Conservation (phyloP, 305 asterid species). For the Coffea humblotiana region DNA sequence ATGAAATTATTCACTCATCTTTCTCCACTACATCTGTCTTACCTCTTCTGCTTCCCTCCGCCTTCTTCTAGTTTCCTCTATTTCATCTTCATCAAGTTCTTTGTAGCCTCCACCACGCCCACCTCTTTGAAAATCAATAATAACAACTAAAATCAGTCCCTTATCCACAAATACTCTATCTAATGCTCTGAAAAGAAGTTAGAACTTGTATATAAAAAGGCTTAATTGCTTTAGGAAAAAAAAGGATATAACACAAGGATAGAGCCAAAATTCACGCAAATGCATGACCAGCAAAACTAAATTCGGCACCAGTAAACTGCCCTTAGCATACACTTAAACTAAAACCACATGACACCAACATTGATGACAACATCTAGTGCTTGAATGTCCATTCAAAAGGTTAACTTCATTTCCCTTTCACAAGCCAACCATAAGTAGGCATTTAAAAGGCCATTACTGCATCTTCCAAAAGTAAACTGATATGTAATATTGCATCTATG, state of each 20-base stretch:
- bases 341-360: neutral
- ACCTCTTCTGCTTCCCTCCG: slow-evolving; percentile 94
- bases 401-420: neutral
- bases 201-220: neutral
- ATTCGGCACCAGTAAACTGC: neutral
- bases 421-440: neutral
- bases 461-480: neutral
- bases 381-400: neutral
- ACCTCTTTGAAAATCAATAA: slow-evolving; percentile 47
- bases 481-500: no score
- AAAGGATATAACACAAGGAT: neutral
- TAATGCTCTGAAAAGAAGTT: neutral
- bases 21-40: slow-evolving; percentile 21
- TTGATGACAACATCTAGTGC: neutral
- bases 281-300: neutral
- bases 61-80: slow-evolving; percentile 90
- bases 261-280: neutral
- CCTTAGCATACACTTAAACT: neutral
- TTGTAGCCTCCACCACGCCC: slow-evolving; percentile 99
- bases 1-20: neutral
- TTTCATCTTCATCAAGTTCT: slow-evolving; percentile 95
- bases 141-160: slow-evolving; percentile 2
- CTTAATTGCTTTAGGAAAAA: neutral
- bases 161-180: neutral
- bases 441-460: neutral